phyloP scores from a whole-genome alignment of 768 basidiomycete genomes.

The Boletus tomentosulus region DNA sequence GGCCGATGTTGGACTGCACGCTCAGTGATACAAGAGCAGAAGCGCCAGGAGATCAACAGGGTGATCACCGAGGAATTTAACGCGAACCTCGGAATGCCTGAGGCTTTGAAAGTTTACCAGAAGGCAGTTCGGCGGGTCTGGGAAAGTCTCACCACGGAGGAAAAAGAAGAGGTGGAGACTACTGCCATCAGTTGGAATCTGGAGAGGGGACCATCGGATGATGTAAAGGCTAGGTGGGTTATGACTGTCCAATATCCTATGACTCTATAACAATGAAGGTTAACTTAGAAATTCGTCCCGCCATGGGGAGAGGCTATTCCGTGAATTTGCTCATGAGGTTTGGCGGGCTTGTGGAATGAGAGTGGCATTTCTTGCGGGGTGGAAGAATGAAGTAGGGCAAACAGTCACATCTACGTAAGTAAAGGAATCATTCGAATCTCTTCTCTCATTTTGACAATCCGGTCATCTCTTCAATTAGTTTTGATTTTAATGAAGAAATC shows the following conservation, averaged over 20 bases:
- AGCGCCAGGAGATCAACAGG: neutral
- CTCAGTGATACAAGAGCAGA: neutral
- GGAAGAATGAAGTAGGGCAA: neutral
- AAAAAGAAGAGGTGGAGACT: neutral
- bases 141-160: neutral
- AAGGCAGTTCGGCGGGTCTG: neutral
- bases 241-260: no score
- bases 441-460: no score
- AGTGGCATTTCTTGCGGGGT: neutral
- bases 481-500: neutral
- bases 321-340: neutral
- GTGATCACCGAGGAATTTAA: no score
- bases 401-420: neutral
- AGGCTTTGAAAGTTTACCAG: no score
- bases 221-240: neutral
- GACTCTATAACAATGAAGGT: no score
- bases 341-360: neutral
- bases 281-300: neutral
- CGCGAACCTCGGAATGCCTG: no score
- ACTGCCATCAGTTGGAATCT: neutral
- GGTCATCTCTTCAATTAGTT: neutral
- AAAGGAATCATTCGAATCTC: no score
- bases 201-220: neutral
- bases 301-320: neutral
- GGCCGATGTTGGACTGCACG: neutral